Conservation (phyloP, 176 grass and related monocot species). For the Triticum dicoccoides region DNA sequence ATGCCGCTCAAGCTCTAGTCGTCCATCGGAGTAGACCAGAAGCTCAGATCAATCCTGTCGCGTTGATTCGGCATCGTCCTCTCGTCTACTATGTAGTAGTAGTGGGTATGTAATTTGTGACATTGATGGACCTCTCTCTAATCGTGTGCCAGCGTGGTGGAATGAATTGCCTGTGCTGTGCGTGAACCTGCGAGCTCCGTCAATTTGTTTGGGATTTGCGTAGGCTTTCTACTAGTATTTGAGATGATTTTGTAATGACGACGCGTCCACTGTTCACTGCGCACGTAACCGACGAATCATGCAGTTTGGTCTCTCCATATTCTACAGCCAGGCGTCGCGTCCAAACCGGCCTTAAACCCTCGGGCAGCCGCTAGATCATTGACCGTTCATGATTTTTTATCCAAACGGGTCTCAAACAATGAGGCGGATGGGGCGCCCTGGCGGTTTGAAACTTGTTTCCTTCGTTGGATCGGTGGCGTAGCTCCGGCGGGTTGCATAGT, state of each 20-base stretch:
- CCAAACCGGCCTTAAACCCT: too few species aligned
- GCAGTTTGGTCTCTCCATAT: too few species aligned
- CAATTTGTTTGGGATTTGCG: neutral
- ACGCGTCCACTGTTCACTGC: neutral
- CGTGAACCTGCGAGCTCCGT: neutral
- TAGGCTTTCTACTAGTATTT: neutral
- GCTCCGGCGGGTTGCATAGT: too few species aligned
- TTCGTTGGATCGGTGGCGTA: too few species aligned
- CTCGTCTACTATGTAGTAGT: constrained; percentile 7
- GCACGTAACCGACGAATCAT: too few species aligned
- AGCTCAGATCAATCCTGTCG: neutral
- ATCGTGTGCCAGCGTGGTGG: neutral
- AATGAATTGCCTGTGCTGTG: neutral
- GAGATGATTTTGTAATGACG: neutral
- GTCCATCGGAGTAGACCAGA: neutral
- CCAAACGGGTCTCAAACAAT: too few species aligned
- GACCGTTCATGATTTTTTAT: too few species aligned
- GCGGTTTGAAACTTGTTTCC: too few species aligned
- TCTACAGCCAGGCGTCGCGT: too few species aligned
- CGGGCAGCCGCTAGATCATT: too few species aligned
- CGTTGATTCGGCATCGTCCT: neutral
- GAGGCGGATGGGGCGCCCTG: too few species aligned
- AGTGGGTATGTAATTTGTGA: neutral
- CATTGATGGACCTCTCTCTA: neutral
- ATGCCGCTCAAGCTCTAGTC: constrained; percentile 53